Conservation (phyloP, 129 eudicot genomes). For the Ambrosia artemisiifolia region DNA sequence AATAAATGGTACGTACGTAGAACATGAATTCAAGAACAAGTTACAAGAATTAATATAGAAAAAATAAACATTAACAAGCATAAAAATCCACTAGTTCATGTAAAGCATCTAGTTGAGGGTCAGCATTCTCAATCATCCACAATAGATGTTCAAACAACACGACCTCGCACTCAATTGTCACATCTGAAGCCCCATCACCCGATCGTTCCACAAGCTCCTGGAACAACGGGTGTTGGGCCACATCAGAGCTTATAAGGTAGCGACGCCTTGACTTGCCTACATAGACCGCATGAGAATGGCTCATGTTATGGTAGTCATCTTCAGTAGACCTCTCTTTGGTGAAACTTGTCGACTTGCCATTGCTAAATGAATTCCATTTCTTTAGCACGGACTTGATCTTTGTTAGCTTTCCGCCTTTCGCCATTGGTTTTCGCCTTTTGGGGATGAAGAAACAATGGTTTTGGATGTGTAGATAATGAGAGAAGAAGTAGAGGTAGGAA, state of each 20-base stretch:
- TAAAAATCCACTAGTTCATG: conserved; percentile 34
- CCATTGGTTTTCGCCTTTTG: conserved; percentile 17
- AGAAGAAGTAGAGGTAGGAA: not conserved
- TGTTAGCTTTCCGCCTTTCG: conserved; percentile 41
- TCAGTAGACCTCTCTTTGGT: conserved; percentile 21
- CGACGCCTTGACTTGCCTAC: conserved; percentile 39
- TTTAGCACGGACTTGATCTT: conserved; percentile 37
- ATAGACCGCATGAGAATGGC: conserved; percentile 34
- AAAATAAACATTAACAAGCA: conserved; percentile 17
- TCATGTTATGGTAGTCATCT: conserved; percentile 16
- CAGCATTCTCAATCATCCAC: conserved; percentile 44
- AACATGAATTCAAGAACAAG: conserved; percentile 28
- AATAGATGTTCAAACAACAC: conserved; percentile 41
- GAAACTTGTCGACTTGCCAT: conserved; percentile 10
- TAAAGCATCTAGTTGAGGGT: conserved; percentile 32
- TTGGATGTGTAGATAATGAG: conserved; percentile 16
- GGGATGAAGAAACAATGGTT: not conserved
- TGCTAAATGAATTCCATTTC: conserved; percentile 33
- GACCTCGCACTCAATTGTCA: conserved; percentile 36
- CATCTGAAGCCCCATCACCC: conserved; percentile 24
- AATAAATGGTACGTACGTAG: not conserved
- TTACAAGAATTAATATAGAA: conserved; percentile 16
- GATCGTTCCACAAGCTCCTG: conserved; percentile 39
- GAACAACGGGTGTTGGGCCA: conserved; percentile 35
- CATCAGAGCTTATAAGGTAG: conserved; percentile 32